A percentile compares a stretch with the other conserved stretches of the same genome.
Evolutionary conservation across 139 green algal genomes (phyloP).

Genomic region (Closterium sp.): DNA sequence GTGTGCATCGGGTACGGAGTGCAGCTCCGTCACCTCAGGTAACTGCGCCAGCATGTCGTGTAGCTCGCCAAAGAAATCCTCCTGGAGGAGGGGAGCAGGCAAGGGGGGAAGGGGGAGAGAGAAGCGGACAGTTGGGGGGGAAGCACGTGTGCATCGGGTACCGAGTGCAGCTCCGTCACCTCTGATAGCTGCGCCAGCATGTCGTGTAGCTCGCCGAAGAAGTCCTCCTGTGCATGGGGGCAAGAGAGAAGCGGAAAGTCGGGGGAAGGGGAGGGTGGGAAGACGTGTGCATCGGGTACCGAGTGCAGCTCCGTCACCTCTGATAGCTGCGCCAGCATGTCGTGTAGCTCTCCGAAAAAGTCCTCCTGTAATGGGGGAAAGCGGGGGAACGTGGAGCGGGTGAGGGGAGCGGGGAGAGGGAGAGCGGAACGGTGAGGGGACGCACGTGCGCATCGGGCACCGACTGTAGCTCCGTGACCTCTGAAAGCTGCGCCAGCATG

Average conservation of each 20-base stretch:
- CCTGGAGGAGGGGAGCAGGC: constrained; percentile 45
- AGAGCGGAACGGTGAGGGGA: no score
- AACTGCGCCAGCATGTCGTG: constrained; percentile 56
- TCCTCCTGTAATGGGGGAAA: constrained; percentile 48
- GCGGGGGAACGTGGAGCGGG: no score
- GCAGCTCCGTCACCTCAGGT: constrained; percentile 75
- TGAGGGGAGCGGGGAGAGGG: no score
- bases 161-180: constrained; percentile 77
- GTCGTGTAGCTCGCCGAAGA: constrained; percentile 80
- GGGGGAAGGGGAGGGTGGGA: no score
- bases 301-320: constrained; percentile 77
- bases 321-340: constrained; percentile 56
- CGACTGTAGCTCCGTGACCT: constrained; percentile 64
- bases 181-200: constrained; percentile 59
- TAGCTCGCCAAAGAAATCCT: constrained; percentile 88
- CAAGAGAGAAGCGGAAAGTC: no score
- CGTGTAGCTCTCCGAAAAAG: constrained; percentile 83
- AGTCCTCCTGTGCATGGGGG: constrained; percentile 68
- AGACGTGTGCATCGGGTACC: constrained; percentile 76
- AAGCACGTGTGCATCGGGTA: constrained; percentile 83
- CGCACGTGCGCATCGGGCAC: no score
- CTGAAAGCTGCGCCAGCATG: constrained; percentile 57
- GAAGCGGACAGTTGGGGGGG: no score
- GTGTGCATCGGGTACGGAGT: constrained; percentile 78
- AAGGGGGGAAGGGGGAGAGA: no score